A percentile compares a stretch with the other conserved stretches of the same genome.
These are phyloP conservation scores for Collybia mongolica DNA, from an alignment of 768 basidiomycete species.

Conservation along the genomic window DNA sequence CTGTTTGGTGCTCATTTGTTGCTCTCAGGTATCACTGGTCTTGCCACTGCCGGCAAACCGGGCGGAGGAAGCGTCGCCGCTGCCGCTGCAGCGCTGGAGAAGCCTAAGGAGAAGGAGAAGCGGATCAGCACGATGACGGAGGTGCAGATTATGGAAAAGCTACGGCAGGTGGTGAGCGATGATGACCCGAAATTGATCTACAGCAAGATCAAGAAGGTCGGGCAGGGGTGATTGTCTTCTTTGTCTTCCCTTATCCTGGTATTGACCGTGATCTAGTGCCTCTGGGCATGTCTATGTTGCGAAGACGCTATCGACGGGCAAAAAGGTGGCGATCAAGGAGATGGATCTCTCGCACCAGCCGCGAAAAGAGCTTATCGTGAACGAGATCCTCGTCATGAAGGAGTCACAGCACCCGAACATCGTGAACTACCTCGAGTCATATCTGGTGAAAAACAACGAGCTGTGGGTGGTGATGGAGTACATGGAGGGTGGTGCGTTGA, in stretches of 20 bases:
- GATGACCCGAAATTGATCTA: conserved; percentile 90
- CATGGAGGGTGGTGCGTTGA: conserved; percentile 97
- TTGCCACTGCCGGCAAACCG: conserved; percentile 47
- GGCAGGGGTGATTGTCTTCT: conserved; percentile 79
- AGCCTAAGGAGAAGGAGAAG: conserved; percentile 82
- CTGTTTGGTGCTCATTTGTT: no score
- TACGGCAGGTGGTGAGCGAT: conserved; percentile 81
- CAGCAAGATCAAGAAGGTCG: conserved; percentile 98
- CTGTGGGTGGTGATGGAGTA: conserved; percentile 99
- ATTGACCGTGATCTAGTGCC: conserved; percentile 53
- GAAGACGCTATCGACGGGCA: conserved; percentile 78
- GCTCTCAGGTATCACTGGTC: no score
- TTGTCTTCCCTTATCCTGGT: not conserved
- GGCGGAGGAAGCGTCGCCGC: conserved; percentile 46
- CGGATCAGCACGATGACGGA: conserved; percentile 97
- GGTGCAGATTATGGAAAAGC: conserved; percentile 97
- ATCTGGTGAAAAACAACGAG: conserved; percentile 84
- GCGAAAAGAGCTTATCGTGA: conserved; percentile 95
- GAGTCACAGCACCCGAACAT: conserved; percentile 97
- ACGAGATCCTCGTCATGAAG: conserved; percentile 98
- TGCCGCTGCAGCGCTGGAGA: conserved; percentile 74
- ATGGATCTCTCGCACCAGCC: conserved; percentile 97
- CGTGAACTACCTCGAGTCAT: conserved; percentile 92
- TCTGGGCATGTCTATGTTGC: conserved; percentile 98
- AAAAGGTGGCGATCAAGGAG: conserved; percentile 96